Evolutionary conservation across 1,284 basidiomycete genomes (phyloP), one percentile per base, ranked within the genome.

Genomic region (Ceratobasidium sp.): DNA sequence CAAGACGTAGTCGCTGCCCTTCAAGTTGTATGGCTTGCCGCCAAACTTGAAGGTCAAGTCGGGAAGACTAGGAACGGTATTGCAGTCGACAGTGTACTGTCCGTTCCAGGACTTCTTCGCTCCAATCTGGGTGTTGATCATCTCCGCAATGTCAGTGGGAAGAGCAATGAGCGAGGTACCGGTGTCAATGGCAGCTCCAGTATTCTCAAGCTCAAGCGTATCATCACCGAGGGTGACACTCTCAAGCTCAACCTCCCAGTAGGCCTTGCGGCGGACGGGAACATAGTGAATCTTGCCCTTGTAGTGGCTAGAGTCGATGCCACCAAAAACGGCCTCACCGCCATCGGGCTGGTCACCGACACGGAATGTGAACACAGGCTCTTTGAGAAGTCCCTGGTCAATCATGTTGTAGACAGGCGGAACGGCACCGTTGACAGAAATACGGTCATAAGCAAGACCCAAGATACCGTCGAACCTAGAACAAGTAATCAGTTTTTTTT

Each of bases 361-460:
- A 79, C 96, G 95, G 94, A 99, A 99, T 37, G 97, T 91, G 85
- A 99, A 98, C 74, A 98, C 91, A 33, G 94, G 92, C 58, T 91
- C 86, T 81, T 97, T 95, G 76, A 99, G 85, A 63, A 99, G 88
- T 45, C 88, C 89, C 82, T 97, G 88, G 83, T 94, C 86, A 81
- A 99, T 87, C 95, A 99, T 95, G 84, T 89, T 92, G 86, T 98
- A 99, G 86, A 99, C 97, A 0, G 98, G 97, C 63, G 98, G 98
- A 0, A 91, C 89, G 81, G 99, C 95, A 81, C 91, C 91, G 86
- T 98, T 96, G 80, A 99, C 98, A 13, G 95, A 90, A 82, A 99
- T 99, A 77, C 96, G 98, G 86, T 99, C 92, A 84, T 98, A 99
- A 13, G 86, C 98, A 78, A 99, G 92, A 81, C 98, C 98, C 45